Evolutionary conservation across 2,329 filamentous ascomycete genomes (phyloP).

Genomic region (Lachnellula occidentalis): DNA sequence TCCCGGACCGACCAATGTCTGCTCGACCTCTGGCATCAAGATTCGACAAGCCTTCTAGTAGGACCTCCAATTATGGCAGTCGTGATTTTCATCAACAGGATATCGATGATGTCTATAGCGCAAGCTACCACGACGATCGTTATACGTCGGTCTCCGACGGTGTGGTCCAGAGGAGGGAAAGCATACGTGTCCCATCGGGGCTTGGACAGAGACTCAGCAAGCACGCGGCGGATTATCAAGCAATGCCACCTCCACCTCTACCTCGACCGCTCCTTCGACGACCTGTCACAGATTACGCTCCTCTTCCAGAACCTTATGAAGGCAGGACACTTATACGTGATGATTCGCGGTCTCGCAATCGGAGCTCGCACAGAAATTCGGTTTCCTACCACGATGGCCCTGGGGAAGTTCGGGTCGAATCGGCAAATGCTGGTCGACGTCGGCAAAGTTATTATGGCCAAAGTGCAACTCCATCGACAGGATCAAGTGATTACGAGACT

Average conservation of each 20-base stretch:
- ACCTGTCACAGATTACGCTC: constrained; percentile 9
- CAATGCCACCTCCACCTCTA: constrained; percentile 29
- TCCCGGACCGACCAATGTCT: constrained; percentile 12
- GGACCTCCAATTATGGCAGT: constrained; percentile 18
- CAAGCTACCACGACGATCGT: constrained; percentile 19
- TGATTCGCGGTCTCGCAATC: constrained; percentile 17
- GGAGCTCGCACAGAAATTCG: constrained; percentile 23
- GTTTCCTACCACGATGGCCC: constrained; percentile 25
- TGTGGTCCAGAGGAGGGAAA: constrained; percentile 15
- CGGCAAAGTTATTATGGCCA: constrained; percentile 26
- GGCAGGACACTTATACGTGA: constrained; percentile 9
- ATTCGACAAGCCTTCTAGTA: constrained; percentile 20
- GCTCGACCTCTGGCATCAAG: constrained; percentile 20
- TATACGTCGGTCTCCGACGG: constrained; percentile 23
- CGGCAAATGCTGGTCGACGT: constrained; percentile 24
- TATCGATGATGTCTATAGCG: constrained; percentile 8
- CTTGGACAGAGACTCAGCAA: constrained; percentile 13
- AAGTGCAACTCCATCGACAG: constrained; percentile 6
- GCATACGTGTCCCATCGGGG: constrained; percentile 20
- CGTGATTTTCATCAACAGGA: constrained; percentile 7
- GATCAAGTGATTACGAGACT: constrained; percentile 35
- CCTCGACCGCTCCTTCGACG: constrained; percentile 16
- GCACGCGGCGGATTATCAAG: constrained; percentile 17
- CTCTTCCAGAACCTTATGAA: constrained; percentile 2
- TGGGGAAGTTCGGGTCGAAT: constrained; percentile 18